Evolutionary conservation across 2,329 filamentous ascomycete genomes (phyloP), one percentile per base, ranked within the genome.

Genomic region (Cladosporium velox): DNA sequence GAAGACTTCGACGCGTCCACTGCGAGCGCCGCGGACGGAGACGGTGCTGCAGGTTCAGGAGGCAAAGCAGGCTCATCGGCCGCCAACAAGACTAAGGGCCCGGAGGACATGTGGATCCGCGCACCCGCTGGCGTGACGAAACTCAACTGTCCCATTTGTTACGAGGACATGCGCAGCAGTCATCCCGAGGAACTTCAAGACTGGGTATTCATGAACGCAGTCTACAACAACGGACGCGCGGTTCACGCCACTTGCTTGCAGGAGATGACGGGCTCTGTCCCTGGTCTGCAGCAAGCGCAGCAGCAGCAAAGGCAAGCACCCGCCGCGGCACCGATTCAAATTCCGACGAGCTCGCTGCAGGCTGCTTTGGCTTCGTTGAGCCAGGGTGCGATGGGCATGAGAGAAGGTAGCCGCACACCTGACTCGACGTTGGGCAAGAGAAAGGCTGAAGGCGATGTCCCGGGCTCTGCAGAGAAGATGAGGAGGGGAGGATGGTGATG

Each of bases 141-240:
- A 66, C 93, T 92, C 75, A 90, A 87, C 18, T 99, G 95, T 74
- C 92, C 93, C 1, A 96, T 99, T 72, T 98, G 95, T 77, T 93
- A 97, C 77, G 95, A 99, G 76, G 90, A 91, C 70, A 98, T 99
- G 73, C 91, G 96, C 79, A 92, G 91, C 70, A 90, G 91, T 70
- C 98, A 93, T 90, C 88, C 94, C 7, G 92, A 96, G 72, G 92
- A 96, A 69, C 91, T 91, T 21, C 93, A 98, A 78, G 94, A 99
- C 74, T 98, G 93, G 86, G 94, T 99, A 49, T 98, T 95, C 91
- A 90, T 92, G 77, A 94, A 99, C 77, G 91, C 94, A 0, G 84
- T 91, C 60, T 86, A 90, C 70, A 87, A 96, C 34, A 91, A 91
- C 41, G 87, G 85, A 65, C 88, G 92, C 69, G 90, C 95, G 18